Percentiles rank a stretch among this genome's conserved stretches.
These are phyloP conservation scores for Penicillium taxi DNA, from an alignment of 495 filamentous ascomycete species.

Conservation along the genomic window DNA sequence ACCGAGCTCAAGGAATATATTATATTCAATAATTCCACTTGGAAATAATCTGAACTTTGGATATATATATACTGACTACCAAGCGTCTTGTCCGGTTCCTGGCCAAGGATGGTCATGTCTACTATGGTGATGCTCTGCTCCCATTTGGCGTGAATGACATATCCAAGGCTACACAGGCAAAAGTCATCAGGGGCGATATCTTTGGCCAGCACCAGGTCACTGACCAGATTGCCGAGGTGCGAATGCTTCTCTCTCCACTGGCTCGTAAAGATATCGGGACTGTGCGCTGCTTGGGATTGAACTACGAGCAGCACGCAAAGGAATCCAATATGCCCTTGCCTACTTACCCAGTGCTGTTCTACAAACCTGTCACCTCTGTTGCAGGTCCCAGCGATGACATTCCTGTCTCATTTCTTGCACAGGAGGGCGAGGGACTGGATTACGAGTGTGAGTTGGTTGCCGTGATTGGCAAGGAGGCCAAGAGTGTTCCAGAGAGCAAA, in stretches of 20 bases:
- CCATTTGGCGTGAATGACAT: slow-evolving; percentile 60
- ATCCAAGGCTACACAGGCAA: slow-evolving; percentile 55
- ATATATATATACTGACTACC: not conserved
- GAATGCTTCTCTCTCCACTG: slow-evolving; percentile 59
- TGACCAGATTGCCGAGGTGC: slow-evolving; percentile 58
- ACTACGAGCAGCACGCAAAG: slow-evolving; percentile 74
- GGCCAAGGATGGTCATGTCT: slow-evolving; percentile 62
- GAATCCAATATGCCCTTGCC: slow-evolving; percentile 71
- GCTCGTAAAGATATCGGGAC: slow-evolving; percentile 60
- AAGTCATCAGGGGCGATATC: slow-evolving; percentile 63
- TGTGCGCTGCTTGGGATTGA: slow-evolving; percentile 72
- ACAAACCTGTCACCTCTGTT: slow-evolving; percentile 70
- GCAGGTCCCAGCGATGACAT: slow-evolving; percentile 63
- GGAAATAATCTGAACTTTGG: no score
- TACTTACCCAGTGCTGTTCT: slow-evolving; percentile 71
- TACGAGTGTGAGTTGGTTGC: slow-evolving; percentile 81
- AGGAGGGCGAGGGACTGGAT: slow-evolving; percentile 57
- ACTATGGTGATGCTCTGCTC: slow-evolving; percentile 80
- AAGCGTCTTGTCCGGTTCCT: slow-evolving; percentile 76
- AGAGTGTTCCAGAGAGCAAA: slow-evolving; percentile 54
- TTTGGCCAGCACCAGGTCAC: slow-evolving; percentile 66
- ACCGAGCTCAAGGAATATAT: no score
- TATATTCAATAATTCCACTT: no score
- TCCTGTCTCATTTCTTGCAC: slow-evolving; percentile 52
- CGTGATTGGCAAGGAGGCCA: slow-evolving; percentile 65